phyloP scores from a whole-genome alignment of 768 basidiomycete genomes.

The Coprinopsis marcescibilis region DNA sequence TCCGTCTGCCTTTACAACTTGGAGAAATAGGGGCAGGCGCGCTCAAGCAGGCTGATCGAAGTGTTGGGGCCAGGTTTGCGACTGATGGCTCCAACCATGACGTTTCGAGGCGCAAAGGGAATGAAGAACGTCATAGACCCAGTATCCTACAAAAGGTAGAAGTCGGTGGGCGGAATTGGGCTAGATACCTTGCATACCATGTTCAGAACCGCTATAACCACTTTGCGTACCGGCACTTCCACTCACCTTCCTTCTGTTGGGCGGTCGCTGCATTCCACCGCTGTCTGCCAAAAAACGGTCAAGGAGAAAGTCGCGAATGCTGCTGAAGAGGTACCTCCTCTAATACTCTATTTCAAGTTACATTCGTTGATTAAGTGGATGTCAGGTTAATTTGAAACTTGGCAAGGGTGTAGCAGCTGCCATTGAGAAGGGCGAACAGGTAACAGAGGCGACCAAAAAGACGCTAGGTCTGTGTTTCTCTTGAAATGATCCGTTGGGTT shows the following conservation, averaged over 20 bases:
- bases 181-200: constrained; percentile 7
- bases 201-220: constrained; percentile 15
- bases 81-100: neutral
- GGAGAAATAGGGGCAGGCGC: neutral
- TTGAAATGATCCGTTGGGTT: neutral
- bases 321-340: constrained; percentile 33
- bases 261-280: constrained; percentile 31
- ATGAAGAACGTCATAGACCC: constrained; percentile 13
- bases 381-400: constrained; percentile 40
- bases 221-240: constrained; percentile 2
- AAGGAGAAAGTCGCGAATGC: constrained; percentile 40
- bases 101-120: neutral
- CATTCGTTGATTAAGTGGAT: neutral
- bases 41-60: too few species aligned
- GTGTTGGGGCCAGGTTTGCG: neutral
- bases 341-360: neutral
- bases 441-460: constrained; percentile 34
- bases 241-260: constrained; percentile 7
- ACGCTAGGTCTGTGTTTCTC: constrained; percentile 7
- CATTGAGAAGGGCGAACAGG: constrained; percentile 41
- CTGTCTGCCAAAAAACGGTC: constrained; percentile 30
- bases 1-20: neutral
- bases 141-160: constrained; percentile 5
- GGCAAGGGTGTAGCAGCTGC: constrained; percentile 41
- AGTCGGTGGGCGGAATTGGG: neutral